Conservation (phyloP, 352 stramenopile genomes). For the Phytophthora idaei region DNA sequence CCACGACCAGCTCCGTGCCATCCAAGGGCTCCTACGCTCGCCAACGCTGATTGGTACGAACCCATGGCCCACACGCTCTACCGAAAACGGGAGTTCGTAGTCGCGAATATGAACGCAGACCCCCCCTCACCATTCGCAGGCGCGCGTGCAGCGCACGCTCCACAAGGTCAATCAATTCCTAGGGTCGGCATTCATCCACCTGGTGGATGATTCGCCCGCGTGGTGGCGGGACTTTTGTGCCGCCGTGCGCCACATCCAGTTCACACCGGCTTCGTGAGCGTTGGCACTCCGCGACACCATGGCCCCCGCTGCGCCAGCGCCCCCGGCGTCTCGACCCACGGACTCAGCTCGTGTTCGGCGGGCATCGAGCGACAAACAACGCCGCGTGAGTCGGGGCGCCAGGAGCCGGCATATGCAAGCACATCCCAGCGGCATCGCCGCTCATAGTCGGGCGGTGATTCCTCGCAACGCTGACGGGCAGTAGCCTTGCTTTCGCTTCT, state of each 20-base stretch:
- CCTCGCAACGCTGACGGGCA: background rate
- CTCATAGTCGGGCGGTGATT: background rate
- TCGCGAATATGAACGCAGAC: background rate
- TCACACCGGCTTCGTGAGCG: background rate
- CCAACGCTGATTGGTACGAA: background rate
- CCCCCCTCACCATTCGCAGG: no score
- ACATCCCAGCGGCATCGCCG: background rate
- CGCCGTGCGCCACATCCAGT: background rate
- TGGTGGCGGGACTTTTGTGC: background rate
- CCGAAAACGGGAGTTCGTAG: background rate
- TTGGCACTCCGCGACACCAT: background rate
- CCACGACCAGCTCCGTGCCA: background rate
- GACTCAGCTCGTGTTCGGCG: no score
- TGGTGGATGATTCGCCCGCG: background rate
- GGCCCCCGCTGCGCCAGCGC: no score
- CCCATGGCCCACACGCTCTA: background rate
- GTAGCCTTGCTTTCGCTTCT: background rate
- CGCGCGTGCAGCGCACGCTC: background rate
- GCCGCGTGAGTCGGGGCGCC: no score
- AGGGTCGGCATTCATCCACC: background rate
- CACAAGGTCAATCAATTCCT: background rate
- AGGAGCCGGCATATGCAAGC: background rate
- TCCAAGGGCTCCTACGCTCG: background rate
- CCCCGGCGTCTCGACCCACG: no score
- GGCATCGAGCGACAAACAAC: no score